Evolutionary conservation across 208 protist genomes (phyloP).

Genomic region (Trypanosoma cruzi): DNA sequence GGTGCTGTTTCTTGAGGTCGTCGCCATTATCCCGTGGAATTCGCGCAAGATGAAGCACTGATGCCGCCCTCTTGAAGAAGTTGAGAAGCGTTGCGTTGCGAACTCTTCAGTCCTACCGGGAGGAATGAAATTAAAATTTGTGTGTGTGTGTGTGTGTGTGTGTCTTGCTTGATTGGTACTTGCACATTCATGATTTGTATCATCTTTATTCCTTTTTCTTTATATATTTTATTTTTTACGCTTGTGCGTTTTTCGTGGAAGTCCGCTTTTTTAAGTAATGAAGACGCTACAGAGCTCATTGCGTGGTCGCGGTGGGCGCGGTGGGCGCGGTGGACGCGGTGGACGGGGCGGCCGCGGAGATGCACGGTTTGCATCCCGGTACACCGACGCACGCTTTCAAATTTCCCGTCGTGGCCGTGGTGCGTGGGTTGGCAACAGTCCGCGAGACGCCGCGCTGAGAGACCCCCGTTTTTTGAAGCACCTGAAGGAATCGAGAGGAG

Average conservation of each 20-base stretch:
- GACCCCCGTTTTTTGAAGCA: conserved; percentile 84
- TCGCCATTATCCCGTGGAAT: conserved; percentile 18
- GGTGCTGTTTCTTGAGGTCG: conserved; percentile 22
- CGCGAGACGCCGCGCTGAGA: conserved; percentile 33
- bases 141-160: neutral
- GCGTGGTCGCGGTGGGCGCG: conserved; percentile 37
- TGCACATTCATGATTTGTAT: too few species aligned
- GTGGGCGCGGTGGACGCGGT: conserved; percentile 36
- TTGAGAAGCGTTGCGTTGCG: neutral
- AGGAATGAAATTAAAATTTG: neutral
- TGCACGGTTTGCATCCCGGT: conserved; percentile 76
- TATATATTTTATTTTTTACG: conserved; percentile 7
- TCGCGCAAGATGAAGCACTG: conserved; percentile 25
- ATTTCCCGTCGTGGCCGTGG: conserved; percentile 35
- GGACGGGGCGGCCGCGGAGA: too few species aligned
- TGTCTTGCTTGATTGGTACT: too few species aligned
- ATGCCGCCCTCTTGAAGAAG: neutral
- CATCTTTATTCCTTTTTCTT: neutral
- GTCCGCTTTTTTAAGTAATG: conserved; percentile 35
- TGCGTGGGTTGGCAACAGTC: conserved; percentile 17
- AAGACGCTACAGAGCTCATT: conserved; percentile 72
- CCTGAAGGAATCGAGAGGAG: conserved; percentile 20
- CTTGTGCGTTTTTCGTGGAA: conserved; percentile 2
- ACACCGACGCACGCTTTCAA: conserved; percentile 89
- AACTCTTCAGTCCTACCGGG: neutral